phyloP scores from a whole-genome alignment of 192 early-diverging fungal species.

The Coemansia sp. region DNA sequence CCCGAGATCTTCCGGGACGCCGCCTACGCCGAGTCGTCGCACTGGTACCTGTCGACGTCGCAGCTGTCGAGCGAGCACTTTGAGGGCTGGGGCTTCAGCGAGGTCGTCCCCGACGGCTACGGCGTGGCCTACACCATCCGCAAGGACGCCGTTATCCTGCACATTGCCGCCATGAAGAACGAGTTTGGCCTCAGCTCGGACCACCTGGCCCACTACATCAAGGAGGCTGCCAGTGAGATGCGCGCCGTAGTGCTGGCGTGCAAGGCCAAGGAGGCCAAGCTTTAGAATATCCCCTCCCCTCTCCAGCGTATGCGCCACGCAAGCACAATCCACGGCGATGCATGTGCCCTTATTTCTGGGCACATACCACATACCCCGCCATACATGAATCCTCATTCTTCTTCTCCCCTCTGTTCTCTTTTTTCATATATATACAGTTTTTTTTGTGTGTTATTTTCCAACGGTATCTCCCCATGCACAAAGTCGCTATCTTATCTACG shows the following conservation, averaged over 20 bases:
- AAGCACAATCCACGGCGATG: not conserved
- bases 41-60: conserved; percentile 93
- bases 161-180: conserved; percentile 75
- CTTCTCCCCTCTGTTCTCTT: not conserved
- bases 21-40: conserved; percentile 72
- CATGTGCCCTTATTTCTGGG: not conserved
- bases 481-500: conserved; percentile 18
- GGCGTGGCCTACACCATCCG: conserved; percentile 96
- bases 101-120: conserved; percentile 89
- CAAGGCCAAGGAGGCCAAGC: conserved; percentile 46
- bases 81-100: conserved; percentile 91
- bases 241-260: conserved; percentile 61
- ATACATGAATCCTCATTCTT: too few relatives aligned
- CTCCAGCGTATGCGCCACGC: too few relatives aligned
- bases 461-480: conserved; percentile 11
- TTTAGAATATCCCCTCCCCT: conserved; percentile 9
- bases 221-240: conserved; percentile 91
- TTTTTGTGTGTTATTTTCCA: too few relatives aligned
- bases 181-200: conserved; percentile 59
- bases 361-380: not conserved
- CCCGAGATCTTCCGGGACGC: conserved; percentile 87
- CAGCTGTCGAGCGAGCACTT: conserved; percentile 92
- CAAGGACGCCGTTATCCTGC: conserved; percentile 83
- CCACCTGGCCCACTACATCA: conserved; percentile 78
- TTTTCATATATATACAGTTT: not conserved